Base-by-base conservation (phyloP, 208 protist species). In the Acanthamoeba healyi region DNA sequence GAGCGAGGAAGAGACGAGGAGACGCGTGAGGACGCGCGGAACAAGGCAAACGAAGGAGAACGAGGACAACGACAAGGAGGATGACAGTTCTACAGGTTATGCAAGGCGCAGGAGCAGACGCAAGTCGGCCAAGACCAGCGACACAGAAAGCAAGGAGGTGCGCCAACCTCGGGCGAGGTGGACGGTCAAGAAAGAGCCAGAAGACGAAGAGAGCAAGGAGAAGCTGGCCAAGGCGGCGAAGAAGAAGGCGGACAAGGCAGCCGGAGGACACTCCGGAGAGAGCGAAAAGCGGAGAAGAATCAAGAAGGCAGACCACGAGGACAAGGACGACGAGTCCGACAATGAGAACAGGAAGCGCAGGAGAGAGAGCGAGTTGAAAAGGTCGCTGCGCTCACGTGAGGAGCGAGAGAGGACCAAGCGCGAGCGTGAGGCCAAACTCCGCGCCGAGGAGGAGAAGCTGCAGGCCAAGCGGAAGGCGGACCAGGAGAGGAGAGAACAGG, bases 311-410 rank as follows among this genome's bases (percentile, higher is more conserved):
- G 67, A 65, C 15, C n/a, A 22, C 67, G 67, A 3, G 19, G 15
- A 12, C 15, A 82, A 82, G 24, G 72, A 29, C 34, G 34, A 51
- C 2, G 72, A 54, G 38, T 4, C 26, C 4, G 72, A 44, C 5
- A 44, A 36, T 4, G 77, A 51, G 24, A 15, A 61, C 6, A 34
- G 29, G 14, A 87, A 51, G 77, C 17, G 22, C 9, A 0, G 32
- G 12, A 14, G 46, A 61, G 77, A 58, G 14, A 58, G 77, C 77
- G 77, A 87, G 44, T 14, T 87, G 77, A 34, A 36, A 32, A 56
- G 49, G 32, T 54, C 77, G 44, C n/a, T 87, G n/a, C 77, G 77
- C n/a, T 36, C 40, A 26, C n/a, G 15, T n/a, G 44, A 86, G 77
- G 77, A 49, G 34, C 26, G 49, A n/a, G 77, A 87, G n/a, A 34